These are phyloP conservation scores for Coniochaeta ligniaria DNA, from an alignment of 2,329 filamentous ascomycete species.

Conservation along the genomic window DNA sequence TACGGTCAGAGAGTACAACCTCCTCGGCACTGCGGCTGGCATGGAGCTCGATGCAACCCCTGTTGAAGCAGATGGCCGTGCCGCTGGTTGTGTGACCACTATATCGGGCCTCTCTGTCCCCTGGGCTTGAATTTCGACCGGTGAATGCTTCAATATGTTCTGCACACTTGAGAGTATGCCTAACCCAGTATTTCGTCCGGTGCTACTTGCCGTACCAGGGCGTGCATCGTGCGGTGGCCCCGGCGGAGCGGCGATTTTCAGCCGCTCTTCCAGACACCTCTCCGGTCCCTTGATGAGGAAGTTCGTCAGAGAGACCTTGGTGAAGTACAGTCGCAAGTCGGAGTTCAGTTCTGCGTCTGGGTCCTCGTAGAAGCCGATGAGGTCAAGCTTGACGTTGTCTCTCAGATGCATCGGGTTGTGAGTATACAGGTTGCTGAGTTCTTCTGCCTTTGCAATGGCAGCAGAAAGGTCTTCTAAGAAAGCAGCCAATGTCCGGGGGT, in stretches of 20 bases:
- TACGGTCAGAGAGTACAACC: conserved; percentile 23
- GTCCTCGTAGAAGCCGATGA: conserved; percentile 55
- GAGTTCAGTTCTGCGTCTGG: conserved; percentile 24
- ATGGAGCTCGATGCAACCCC: conserved; percentile 8
- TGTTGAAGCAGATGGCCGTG: conserved; percentile 17
- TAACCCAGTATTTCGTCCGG: conserved; percentile 8
- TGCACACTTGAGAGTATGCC: conserved; percentile 21
- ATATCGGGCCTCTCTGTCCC: conserved; percentile 24
- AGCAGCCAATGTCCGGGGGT: conserved; percentile 37
- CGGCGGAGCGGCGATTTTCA: conserved; percentile 24
- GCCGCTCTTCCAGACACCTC: conserved; percentile 43
- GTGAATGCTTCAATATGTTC: conserved; percentile 13
- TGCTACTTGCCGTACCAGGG: conserved; percentile 1
- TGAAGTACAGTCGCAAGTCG: conserved; percentile 42
- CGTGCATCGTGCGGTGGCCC: conserved; percentile 1
- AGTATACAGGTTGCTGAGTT: conserved; percentile 21
- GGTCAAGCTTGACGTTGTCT: conserved; percentile 47
- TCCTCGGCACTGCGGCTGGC: conserved; percentile 7
- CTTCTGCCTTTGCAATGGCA: conserved; percentile 28
- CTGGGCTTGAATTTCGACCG: conserved; percentile 6
- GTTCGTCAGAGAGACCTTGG: conserved; percentile 40
- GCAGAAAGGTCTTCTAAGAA: conserved; percentile 27
- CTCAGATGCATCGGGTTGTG: conserved; percentile 42
- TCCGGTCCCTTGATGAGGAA: conserved; percentile 51
- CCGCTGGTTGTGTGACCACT: conserved; percentile 24